Evolutionary conservation across 2,329 filamentous ascomycete species (phyloP), one percentile per base, ranked within the genome.

Genomic region (Penicillium sp.): DNA sequence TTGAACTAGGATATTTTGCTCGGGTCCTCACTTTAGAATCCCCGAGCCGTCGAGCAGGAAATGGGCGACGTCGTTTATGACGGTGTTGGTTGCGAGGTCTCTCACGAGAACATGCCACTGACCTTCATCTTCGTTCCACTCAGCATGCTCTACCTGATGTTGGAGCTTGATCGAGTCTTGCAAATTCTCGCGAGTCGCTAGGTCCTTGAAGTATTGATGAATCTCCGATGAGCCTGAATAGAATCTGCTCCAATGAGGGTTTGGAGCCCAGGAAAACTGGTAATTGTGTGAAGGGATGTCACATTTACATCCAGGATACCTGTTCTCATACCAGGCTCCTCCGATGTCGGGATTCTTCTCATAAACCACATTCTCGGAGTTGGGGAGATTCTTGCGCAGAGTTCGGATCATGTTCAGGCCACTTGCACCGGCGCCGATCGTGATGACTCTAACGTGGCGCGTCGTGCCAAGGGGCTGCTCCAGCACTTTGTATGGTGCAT

Each of bases 391-490:
- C 30, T 10, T 10, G 9, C 13, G 7, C 30, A 32, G 9, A 32
- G 9, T 7, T 3, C 30, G 30, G 13, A 11, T 11, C 9, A 32
- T 32, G 13, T 32, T 32, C 36, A 56, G 32, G 7, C 49, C 54
- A 7, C 38, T 38, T 7, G 45, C 40, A 6, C 54, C 54, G 13
- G 54, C 54, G 16, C 54, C 54, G 11, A 49, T 36, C 3, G 36
- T 44, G 26, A 56, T 35, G 8, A 54, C 41, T 8, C 46, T 39
- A 3, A 54, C 19, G 4, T 30, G 26, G 5, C 51, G 30, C n/a
- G 30, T 18, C 1, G 50, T 23, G 13, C 19, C 26, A 5, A 42
- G 7, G 11, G 23, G 40, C 14, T 42, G 14, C 9, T 42, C 40
- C 9, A 29, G 35, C 7, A 38, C 19, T 8, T 7, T 16, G 16